Percentiles rank a stretch among this genome's conserved stretches.
These are phyloP conservation scores for Smallanthus sonchifolius DNA, from an alignment of 129 eudicot genomes.

Conservation along the genomic window DNA sequence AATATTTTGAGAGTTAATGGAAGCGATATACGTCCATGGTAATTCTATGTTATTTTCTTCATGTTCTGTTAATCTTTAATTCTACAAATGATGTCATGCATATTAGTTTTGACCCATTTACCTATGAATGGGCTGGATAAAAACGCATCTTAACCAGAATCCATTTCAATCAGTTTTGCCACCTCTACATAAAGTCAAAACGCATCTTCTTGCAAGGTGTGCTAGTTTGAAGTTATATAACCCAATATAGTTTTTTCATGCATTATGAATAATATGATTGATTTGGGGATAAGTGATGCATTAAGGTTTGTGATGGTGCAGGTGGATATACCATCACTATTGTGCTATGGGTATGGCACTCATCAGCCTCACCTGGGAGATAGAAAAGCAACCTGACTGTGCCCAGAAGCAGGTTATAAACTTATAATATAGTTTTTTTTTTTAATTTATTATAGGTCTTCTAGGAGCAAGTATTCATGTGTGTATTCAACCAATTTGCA, in stretches of 20 bases:
- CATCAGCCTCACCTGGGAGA: conserved; percentile 96
- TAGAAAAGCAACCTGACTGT: conserved; percentile 80
- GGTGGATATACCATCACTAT: conserved; percentile 99
- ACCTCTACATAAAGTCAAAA: background rate
- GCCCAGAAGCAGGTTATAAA: conserved; percentile 68
- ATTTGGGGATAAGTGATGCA: background rate
- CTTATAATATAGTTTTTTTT: background rate
- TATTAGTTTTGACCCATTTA: background rate
- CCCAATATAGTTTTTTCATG: background rate
- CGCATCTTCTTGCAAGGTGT: conserved; percentile 5
- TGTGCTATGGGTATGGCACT: conserved; percentile 98
- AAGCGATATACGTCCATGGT: conserved; percentile 98
- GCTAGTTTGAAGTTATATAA: background rate
- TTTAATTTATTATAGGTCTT: background rate
- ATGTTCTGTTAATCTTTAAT: conserved; percentile 1
- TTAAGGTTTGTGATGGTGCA: conserved; percentile 31
- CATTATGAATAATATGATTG: conserved; percentile 10
- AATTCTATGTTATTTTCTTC: conserved; percentile 22
- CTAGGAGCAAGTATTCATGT: conserved; percentile 9
- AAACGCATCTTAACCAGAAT: background rate
- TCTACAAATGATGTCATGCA: background rate
- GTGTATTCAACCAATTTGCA: conserved; percentile 38
- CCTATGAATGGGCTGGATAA: background rate
- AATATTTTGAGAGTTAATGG: conserved; percentile 95
- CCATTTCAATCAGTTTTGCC: background rate